These are phyloP conservation scores for Aspergillus carbonarius DNA, from an alignment of 2,329 filamentous ascomycete species.

Conservation along the genomic window DNA sequence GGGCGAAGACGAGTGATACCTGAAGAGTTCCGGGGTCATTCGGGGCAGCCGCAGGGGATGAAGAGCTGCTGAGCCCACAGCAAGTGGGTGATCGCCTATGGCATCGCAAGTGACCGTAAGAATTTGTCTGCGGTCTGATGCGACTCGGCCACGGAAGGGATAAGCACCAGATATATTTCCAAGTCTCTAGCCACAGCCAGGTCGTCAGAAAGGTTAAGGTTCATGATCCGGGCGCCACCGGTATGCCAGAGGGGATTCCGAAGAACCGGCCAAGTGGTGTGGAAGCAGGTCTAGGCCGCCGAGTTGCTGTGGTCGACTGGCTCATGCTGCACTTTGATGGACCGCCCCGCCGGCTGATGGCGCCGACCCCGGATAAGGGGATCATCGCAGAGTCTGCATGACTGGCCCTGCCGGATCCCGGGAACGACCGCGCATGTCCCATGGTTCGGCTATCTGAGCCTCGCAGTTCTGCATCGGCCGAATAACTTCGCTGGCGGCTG, in stretches of 20 bases:
- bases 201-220: not conserved
- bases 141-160: not conserved
- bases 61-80: slow-evolving; percentile 9
- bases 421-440: slow-evolving; percentile 9
- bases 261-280: not conserved
- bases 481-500: not conserved
- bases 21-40: slow-evolving; percentile 13
- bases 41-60: slow-evolving; percentile 4
- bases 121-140: not conserved
- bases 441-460: slow-evolving; percentile 4
- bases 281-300: slow-evolving; percentile 7
- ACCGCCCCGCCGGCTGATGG: not conserved
- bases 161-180: not conserved
- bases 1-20: slow-evolving; percentile 5
- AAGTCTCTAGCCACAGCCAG: not conserved
- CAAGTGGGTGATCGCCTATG: not conserved
- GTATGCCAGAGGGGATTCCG: not conserved
- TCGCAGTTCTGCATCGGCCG: not conserved
- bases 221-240: not conserved
- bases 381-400: slow-evolving; percentile 11
- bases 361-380: slow-evolving; percentile 10
- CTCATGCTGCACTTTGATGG: not conserved
- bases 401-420: not conserved
- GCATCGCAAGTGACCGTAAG: slow-evolving; percentile 7
- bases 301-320: not conserved